Evolutionary conservation across 371 early-diverging fungal species (phyloP).

Genomic region (Umbelopsis sp.): DNA sequence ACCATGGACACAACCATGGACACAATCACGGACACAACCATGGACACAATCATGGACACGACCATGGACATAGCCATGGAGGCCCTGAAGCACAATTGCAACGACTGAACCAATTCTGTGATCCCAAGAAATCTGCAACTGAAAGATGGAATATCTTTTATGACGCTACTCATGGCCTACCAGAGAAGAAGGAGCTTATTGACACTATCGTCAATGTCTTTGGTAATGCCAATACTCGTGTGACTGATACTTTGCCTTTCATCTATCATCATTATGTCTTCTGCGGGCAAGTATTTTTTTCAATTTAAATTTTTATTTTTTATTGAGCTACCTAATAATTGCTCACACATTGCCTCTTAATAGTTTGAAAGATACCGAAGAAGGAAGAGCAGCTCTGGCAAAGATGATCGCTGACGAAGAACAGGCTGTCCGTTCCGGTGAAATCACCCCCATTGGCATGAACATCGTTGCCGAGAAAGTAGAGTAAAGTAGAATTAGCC

Average conservation of each 20-base stretch:
- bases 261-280: slow-evolving; percentile 22
- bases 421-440: slow-evolving; percentile 5
- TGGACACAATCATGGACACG: slow-evolving; percentile 7
- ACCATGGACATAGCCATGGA: slow-evolving; percentile 18
- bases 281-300: slow-evolving; percentile 26
- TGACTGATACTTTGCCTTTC: slow-evolving; percentile 19
- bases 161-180: slow-evolving; percentile 17
- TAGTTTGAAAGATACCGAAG: slow-evolving; percentile 30
- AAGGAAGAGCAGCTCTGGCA: slow-evolving; percentile 4
- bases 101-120: neutral
- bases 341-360: neutral
- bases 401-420: slow-evolving; percentile 11
- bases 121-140: neutral
- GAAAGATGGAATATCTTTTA: neutral
- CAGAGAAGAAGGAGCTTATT: slow-evolving; percentile 16
- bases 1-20: neutral
- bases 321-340: too few relatives aligned
- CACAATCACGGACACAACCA: slow-evolving; percentile 1
- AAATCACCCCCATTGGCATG: neutral
- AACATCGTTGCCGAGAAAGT: slow-evolving; percentile 5
- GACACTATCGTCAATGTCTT: slow-evolving; percentile 23
- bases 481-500: neutral
- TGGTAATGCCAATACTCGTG: slow-evolving; percentile 23
- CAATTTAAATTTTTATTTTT: neutral
- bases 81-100: neutral